A percentile compares a stretch with the other conserved stretches of the same genome.
phyloP scores from a whole-genome alignment of 1,284 basidiomycete species.

The Puccinia hordei region DNA sequence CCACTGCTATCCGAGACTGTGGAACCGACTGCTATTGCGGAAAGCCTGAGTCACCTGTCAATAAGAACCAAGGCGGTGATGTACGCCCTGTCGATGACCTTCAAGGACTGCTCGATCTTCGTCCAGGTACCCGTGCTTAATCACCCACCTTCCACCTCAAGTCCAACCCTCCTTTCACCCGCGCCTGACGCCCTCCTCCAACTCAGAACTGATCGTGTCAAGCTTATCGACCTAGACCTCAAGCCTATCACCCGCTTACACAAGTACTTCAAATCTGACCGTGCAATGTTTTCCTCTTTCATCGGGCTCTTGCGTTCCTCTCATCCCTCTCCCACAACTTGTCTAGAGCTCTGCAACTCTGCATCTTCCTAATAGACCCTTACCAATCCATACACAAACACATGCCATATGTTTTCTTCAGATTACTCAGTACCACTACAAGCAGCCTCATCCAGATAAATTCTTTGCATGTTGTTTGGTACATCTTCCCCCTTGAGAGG shows the following conservation, averaged over 20 bases:
- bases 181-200: not conserved
- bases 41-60: not conserved
- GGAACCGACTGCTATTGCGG: not conserved
- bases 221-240: constrained; percentile 42
- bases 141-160: not conserved
- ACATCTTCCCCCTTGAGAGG: too few relatives aligned
- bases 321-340: not conserved
- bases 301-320: not conserved
- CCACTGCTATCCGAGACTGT: constrained; percentile 5
- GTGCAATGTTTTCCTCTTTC: not conserved
- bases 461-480: too few relatives aligned
- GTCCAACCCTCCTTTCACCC: not conserved
- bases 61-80: constrained; percentile 8
- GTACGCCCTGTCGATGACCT: constrained; percentile 39
- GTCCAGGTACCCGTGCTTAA: not conserved
- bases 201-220: not conserved
- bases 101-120: constrained; percentile 49
- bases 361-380: not conserved
- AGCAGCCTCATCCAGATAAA: too few relatives aligned
- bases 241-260: constrained; percentile 32
- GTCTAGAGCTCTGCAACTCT: not conserved
- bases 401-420: too few relatives aligned
- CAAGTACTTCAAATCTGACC: constrained; percentile 14
- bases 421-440: too few relatives aligned
- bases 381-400: not conserved